These are phyloP conservation scores for Fragaria iinumae DNA, from an alignment of 306 rosid species.

Conservation along the genomic window DNA sequence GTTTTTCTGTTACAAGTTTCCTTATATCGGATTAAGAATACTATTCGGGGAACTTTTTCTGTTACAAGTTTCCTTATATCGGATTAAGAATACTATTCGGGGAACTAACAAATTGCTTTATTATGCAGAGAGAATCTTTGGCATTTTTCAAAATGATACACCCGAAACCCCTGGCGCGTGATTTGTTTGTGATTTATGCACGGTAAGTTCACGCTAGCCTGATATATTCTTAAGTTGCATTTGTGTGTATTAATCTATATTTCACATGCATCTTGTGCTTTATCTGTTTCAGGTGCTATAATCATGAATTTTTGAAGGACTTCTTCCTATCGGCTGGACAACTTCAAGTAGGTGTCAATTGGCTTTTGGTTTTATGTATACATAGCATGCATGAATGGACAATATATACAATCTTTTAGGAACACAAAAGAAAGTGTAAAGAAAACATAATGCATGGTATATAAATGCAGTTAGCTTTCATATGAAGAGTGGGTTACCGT, in stretches of 20 bases:
- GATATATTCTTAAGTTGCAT: neutral
- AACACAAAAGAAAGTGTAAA: neutral
- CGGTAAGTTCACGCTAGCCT: conserved; percentile 47
- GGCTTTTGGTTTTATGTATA: conserved; percentile 4
- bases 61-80: neutral
- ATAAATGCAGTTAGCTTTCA: neutral
- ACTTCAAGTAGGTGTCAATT: conserved; percentile 67
- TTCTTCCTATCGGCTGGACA: conserved; percentile 92
- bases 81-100: neutral
- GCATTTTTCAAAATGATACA: conserved; percentile 85
- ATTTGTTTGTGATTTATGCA: conserved; percentile 75
- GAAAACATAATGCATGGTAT: neutral
- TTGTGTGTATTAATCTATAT: conserved; percentile 3
- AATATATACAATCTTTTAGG: neutral
- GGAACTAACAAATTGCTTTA: neutral
- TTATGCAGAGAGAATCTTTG: conserved; percentile 76
- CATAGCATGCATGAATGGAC: conserved; percentile 13
- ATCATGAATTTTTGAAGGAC: conserved; percentile 92
- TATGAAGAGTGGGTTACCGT: neutral
- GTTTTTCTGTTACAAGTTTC: conserved; percentile 9
- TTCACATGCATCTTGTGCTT: conserved; percentile 21
- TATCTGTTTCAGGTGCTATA: conserved; percentile 69
- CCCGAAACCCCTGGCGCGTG: conserved; percentile 67
- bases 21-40: neutral
- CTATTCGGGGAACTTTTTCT: neutral